Conservation (phyloP, 441 rosid genomes). For the Flueggea neowawraea region DNA sequence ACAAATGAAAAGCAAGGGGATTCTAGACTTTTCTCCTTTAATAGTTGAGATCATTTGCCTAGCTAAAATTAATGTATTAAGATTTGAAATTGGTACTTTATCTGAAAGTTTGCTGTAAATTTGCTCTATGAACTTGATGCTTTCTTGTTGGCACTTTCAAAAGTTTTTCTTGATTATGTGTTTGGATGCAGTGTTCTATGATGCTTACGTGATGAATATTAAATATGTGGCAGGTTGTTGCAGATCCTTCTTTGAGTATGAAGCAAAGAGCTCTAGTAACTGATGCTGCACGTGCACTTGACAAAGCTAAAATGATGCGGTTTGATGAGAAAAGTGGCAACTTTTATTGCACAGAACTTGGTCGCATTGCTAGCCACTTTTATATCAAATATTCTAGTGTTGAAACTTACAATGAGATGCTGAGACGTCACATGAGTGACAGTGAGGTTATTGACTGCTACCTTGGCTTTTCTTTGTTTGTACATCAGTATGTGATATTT, state of each 20-base stretch:
- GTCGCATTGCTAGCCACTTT: constrained; percentile 99
- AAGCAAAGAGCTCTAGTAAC: constrained; percentile 93
- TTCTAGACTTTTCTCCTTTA: too few species aligned
- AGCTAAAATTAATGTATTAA: too few species aligned
- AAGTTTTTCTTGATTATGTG: too few species aligned
- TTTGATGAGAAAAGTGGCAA: constrained; percentile 99
- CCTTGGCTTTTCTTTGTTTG: constrained; percentile 5
- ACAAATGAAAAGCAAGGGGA: too few species aligned
- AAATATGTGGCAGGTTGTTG: constrained; percentile 64
- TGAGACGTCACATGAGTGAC: constrained; percentile 97
- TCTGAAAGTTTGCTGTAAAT: too few species aligned
- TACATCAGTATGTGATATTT: constrained; percentile 12
- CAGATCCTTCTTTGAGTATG: constrained; percentile 84
- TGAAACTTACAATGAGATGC: constrained; percentile 96
- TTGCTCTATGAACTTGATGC: too few species aligned
- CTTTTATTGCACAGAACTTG: constrained; percentile 98
- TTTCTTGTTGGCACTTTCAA: too few species aligned
- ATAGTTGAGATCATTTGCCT: too few species aligned
- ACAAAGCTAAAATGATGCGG: constrained; percentile 99
- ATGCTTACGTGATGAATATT: neutral
- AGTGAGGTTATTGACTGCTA: constrained; percentile 63
- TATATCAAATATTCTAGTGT: constrained; percentile 99
- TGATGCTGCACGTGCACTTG: constrained; percentile 99
- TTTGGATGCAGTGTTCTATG: neutral
- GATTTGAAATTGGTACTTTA: too few species aligned